Base-by-base conservation (phyloP, 768 basidiomycete genomes). In the Kwoniella botswanensis region DNA sequence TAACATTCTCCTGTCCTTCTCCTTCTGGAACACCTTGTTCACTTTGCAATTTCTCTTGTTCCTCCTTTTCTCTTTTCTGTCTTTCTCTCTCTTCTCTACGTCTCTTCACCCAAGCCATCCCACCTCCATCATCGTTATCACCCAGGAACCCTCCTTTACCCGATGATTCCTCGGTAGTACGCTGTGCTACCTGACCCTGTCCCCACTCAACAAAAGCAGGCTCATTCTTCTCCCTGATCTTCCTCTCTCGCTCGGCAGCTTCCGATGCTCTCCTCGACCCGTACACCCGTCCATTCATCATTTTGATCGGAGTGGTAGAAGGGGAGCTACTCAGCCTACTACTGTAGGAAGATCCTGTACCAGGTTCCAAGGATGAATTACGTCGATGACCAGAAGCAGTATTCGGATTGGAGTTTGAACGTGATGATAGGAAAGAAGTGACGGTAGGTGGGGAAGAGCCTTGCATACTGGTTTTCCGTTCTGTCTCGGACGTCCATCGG, bases 121-220 rank as follows among this genome's bases (percentile, higher is more conserved):
- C 93, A 82, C 90, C 91, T 1, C 92, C 93, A 74, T 94, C 93
- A 70, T 93, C 91, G 0, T 88, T 88, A 21, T 91, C 90, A 1
- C 84, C 87, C 42, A 76, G 84, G 55, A 72, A 79, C 63, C 61
- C 87, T 88, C 52, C 24, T 3, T 52, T 68, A 29, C 2, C 92
- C 92, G 42, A 92, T 92, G 68, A 4, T 56, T 59, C 65, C 9
- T 35, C 22, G n/a, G 46, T 29, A 3, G 54, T 35, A 11, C 22
- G 50, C 24, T 24, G 21, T 22, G 63, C 62, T 4, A 91, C 92
- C 2, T 61, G 24, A 53, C 71, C 72, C 11, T 57, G 71, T 0
- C 93, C 93, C 93, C 93, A 95, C 82, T 95, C 93, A 17, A 93
- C 92, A 75, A 95, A 95, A 79, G 91, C 91, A 42, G 91, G 91